A percentile compares a stretch with the other conserved stretches of the same genome.
Conservation (phyloP, 768 basidiomycete species). For the Coprinellus micaceus region DNA sequence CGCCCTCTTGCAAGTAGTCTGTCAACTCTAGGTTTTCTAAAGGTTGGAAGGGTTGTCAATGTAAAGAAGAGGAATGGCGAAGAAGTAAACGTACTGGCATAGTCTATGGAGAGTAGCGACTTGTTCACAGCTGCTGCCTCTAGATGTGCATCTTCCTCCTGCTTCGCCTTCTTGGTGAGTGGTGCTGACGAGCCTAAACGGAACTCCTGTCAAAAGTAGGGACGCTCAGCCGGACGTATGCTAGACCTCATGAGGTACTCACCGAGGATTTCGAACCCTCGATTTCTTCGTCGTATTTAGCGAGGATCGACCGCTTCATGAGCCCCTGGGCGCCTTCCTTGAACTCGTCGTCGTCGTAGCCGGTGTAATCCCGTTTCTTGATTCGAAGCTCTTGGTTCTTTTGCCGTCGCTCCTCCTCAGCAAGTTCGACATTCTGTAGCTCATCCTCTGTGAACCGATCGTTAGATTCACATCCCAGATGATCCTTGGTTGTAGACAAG, state of each 20-base stretch:
- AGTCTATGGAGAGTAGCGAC: conserved; percentile 81
- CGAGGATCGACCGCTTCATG: conserved; percentile 75
- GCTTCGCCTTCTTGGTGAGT: conserved; percentile 33
- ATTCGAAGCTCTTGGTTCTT: conserved; percentile 83
- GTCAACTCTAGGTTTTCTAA: conserved; percentile 78
- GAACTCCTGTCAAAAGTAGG: conserved; percentile 78
- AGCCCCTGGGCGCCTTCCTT: conserved; percentile 61
- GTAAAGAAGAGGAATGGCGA: neutral
- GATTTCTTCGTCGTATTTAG: conserved; percentile 93
- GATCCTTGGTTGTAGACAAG: conserved; percentile 9
- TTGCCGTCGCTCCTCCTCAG: conserved; percentile 77
- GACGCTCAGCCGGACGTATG: conserved; percentile 6
- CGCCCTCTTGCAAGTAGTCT: conserved; percentile 92
- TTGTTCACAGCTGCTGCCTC: conserved; percentile 69
- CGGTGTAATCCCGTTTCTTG: conserved; percentile 86
- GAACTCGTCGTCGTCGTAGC: conserved; percentile 97
- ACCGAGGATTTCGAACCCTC: conserved; percentile 72
- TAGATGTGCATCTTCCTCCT: conserved; percentile 47
- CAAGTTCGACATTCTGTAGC: conserved; percentile 93
- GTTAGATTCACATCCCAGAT: conserved; percentile 6
- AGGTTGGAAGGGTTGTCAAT: conserved; percentile 14
- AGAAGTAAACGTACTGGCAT: conserved; percentile 62
- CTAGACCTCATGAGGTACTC: conserved; percentile 16
- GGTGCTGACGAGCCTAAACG: conserved; percentile 64
- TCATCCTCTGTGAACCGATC: conserved; percentile 77